Percentiles rank a stretch among this genome's conserved stretches.
These are phyloP conservation scores for Phytophthora foliorum DNA, from an alignment of 352 stramenopile genomes.

Conservation along the genomic window DNA sequence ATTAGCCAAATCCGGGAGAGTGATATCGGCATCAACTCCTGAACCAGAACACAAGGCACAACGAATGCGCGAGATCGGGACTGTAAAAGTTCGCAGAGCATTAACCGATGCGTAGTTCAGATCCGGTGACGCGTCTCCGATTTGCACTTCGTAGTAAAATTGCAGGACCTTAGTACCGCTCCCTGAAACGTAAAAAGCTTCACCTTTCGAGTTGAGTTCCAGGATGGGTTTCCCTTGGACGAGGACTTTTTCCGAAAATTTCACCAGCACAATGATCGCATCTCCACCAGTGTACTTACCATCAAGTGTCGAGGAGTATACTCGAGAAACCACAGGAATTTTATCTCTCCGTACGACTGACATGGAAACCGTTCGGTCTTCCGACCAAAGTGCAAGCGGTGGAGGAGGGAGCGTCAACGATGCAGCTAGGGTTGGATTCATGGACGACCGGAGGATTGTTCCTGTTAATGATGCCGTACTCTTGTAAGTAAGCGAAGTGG, in stretches of 20 bases:
- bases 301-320: slow-evolving; percentile 53
- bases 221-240: slow-evolving; percentile 64
- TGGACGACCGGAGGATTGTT: slow-evolving; percentile 54
- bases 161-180: slow-evolving; percentile 52
- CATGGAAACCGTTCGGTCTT: slow-evolving; percentile 20
- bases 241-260: slow-evolving; percentile 60
- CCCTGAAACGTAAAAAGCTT: slow-evolving; percentile 60
- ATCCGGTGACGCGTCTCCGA: slow-evolving; percentile 44
- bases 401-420: slow-evolving; percentile 41
- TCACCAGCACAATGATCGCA: slow-evolving; percentile 61
- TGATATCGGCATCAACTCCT: slow-evolving; percentile 48
- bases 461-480: slow-evolving; percentile 44
- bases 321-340: slow-evolving; percentile 47
- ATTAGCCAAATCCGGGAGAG: slow-evolving; percentile 40
- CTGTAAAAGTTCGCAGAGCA: slow-evolving; percentile 48
- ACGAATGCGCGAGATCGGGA: slow-evolving; percentile 30
- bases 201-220: slow-evolving; percentile 74
- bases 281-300: slow-evolving; percentile 75
- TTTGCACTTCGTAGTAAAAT: slow-evolving; percentile 76
- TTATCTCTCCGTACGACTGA: slow-evolving; percentile 45
- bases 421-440: slow-evolving; percentile 40
- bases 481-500: slow-evolving; percentile 36
- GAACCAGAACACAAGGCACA: slow-evolving; percentile 31
- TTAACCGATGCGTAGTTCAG: slow-evolving; percentile 67
- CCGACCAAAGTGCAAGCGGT: slow-evolving; percentile 12